Evolutionary conservation across 768 basidiomycete genomes (phyloP).

Genomic region (Suillus occidentalis): DNA sequence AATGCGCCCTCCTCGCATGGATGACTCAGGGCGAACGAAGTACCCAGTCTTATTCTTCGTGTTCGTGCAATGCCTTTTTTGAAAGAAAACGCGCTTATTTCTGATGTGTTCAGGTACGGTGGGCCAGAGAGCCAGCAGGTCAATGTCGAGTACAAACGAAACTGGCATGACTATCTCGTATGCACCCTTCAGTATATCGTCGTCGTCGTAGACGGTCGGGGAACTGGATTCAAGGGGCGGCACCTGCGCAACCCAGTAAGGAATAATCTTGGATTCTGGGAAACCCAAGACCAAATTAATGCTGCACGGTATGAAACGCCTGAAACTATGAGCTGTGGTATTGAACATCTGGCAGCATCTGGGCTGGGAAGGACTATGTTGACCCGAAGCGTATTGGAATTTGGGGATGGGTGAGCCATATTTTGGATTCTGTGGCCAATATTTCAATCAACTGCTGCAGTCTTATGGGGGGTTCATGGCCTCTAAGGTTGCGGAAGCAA

Average conservation of each 20-base stretch:
- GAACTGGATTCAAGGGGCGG: slow-evolving; percentile 90
- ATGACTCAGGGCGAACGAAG: slow-evolving; percentile 91
- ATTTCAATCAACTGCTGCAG: slow-evolving; percentile 38
- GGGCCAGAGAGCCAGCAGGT: slow-evolving; percentile 87
- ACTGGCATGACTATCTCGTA: slow-evolving; percentile 88
- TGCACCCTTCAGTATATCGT: slow-evolving; percentile 81
- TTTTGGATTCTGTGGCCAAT: slow-evolving; percentile 2
- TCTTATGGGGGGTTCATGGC: slow-evolving; percentile 98
- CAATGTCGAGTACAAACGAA: slow-evolving; percentile 59
- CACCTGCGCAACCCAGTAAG: slow-evolving; percentile 85
- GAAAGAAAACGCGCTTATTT: background rate
- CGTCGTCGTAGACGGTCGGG: slow-evolving; percentile 89
- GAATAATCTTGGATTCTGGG: slow-evolving; percentile 84
- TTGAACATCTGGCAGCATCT: slow-evolving; percentile 47
- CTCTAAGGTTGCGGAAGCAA: slow-evolving; percentile 86
- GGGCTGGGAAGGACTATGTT: slow-evolving; percentile 86
- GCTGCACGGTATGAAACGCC: slow-evolving; percentile 67
- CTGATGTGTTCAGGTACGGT: slow-evolving; percentile 63
- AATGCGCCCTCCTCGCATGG: slow-evolving; percentile 89
- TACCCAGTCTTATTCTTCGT: slow-evolving; percentile 93
- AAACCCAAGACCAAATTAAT: slow-evolving; percentile 86
- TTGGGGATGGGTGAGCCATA: slow-evolving; percentile 89
- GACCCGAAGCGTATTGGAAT: slow-evolving; percentile 89
- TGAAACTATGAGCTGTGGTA: slow-evolving; percentile 8
- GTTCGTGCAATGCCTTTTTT: slow-evolving; percentile 36